phyloP scores from a whole-genome alignment of 2,329 filamentous ascomycete genomes.

The Aspergillus novoparasiticus region DNA sequence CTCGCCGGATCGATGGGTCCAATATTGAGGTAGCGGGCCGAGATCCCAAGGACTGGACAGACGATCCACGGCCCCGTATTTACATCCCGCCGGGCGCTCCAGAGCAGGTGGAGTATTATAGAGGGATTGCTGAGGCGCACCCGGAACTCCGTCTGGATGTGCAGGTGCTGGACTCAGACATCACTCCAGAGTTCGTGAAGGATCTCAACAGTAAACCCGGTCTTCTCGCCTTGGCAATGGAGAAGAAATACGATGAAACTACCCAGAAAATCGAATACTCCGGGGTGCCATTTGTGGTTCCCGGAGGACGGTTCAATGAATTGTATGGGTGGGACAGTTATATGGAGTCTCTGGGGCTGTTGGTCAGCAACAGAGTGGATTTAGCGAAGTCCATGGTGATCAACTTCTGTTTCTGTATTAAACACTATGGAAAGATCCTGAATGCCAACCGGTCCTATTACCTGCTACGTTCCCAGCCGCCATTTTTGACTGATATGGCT shows the following conservation, averaged over 20 bases:
- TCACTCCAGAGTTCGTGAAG: slow-evolving; percentile 78
- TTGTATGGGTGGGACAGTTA: slow-evolving; percentile 99
- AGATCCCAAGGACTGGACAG: slow-evolving; percentile 95
- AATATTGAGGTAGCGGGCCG: slow-evolving; percentile 76
- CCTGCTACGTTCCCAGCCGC: slow-evolving; percentile 88
- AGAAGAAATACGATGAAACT: slow-evolving; percentile 67
- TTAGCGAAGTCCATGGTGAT: slow-evolving; percentile 91
- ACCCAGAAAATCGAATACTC: slow-evolving; percentile 71
- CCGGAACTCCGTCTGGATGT: slow-evolving; percentile 90
- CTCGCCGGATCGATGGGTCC: slow-evolving; percentile 83
- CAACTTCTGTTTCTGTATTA: slow-evolving; percentile 98
- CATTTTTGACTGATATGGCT: slow-evolving; percentile 97
- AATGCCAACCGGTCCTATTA: slow-evolving; percentile 98
- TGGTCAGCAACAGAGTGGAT: slow-evolving; percentile 82
- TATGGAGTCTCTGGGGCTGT: slow-evolving; percentile 90
- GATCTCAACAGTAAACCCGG: slow-evolving; percentile 87
- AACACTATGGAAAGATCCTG: slow-evolving; percentile 97
- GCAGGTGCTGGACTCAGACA: slow-evolving; percentile 68
- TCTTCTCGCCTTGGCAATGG: slow-evolving; percentile 86
- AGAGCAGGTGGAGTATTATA: slow-evolving; percentile 89
- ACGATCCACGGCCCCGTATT: slow-evolving; percentile 83
- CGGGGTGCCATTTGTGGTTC: slow-evolving; percentile 94
- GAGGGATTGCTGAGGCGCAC: slow-evolving; percentile 71
- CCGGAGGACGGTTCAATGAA: slow-evolving; percentile 96
- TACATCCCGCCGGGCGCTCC: slow-evolving; percentile 85